Percentiles rank a stretch among this genome's conserved stretches.
phyloP scores from a whole-genome alignment of 1,139 yeast species.

The Hansenula sp. region DNA sequence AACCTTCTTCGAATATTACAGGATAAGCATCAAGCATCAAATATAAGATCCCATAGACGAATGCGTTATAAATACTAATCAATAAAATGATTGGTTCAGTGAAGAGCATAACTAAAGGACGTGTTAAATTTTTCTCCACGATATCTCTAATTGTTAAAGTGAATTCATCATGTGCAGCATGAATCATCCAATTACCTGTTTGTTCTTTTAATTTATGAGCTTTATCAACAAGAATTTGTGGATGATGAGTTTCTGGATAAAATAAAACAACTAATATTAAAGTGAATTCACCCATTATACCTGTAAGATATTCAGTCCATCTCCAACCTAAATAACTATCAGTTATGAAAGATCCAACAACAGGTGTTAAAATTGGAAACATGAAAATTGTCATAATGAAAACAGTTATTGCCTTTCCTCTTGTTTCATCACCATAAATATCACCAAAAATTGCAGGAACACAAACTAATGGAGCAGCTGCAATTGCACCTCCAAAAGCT shows the following conservation, averaged over 20 bases:
- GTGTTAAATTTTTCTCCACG: conserved; percentile 59
- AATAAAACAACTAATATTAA: conserved; percentile 36
- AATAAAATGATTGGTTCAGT: conserved; percentile 71
- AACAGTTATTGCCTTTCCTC: conserved; percentile 69
- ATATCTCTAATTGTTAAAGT: conserved; percentile 59
- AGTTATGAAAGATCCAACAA: conserved; percentile 60
- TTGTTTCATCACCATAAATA: conserved; percentile 50
- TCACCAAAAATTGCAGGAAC: conserved; percentile 85
- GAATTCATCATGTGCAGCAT: conserved; percentile 78
- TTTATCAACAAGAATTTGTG: conserved; percentile 51
- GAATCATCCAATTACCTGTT: conserved; percentile 72
- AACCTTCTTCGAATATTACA: conserved; percentile 61
- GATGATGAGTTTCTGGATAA: conserved; percentile 62
- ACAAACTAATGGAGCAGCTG: conserved; percentile 78
- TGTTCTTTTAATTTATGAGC: conserved; percentile 56
- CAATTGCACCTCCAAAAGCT: conserved; percentile 71
- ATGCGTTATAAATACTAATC: conserved; percentile 71
- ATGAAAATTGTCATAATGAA: conserved; percentile 65
- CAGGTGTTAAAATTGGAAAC: conserved; percentile 76
- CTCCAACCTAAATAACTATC: conserved; percentile 64
- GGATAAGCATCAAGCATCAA: conserved; percentile 78
- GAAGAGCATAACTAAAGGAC: conserved; percentile 67
- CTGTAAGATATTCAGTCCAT: conserved; percentile 67
- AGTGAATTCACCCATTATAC: conserved; percentile 49
- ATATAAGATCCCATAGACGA: conserved; percentile 80